Conservation (phyloP, 257 asterid species). For the Plantago elongata region DNA sequence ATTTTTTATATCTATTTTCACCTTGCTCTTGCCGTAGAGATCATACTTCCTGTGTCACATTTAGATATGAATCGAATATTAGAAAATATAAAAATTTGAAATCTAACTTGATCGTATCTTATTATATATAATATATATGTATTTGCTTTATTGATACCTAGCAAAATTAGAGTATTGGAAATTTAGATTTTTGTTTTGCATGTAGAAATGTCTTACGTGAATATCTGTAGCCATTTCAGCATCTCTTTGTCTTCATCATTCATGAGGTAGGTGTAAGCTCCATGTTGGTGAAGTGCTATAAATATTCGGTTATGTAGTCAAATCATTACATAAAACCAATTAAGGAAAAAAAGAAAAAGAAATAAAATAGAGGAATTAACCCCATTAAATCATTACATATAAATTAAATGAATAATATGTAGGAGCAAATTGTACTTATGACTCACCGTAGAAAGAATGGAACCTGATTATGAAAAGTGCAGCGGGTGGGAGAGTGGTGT, state of each 20-base stretch:
- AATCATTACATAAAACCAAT: too few relatives aligned
- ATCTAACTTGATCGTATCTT: too few relatives aligned
- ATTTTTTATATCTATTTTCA: slow-evolving; percentile 23
- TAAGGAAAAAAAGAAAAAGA: neutral
- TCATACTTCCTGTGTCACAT: slow-evolving; percentile 38
- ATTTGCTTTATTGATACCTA: too few relatives aligned
- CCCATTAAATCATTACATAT: too few relatives aligned
- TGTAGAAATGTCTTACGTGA: slow-evolving; percentile 27
- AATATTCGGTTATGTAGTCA: too few relatives aligned
- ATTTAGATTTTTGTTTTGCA: too few relatives aligned
- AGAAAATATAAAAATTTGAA: too few relatives aligned
- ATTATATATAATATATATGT: too few relatives aligned
- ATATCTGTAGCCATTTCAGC: slow-evolving; percentile 40
- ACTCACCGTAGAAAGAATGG: slow-evolving; percentile 52
- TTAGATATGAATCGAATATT: neutral
- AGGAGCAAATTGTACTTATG: too few relatives aligned
- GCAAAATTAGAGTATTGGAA: too few relatives aligned
- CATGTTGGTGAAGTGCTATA: slow-evolving; percentile 35
- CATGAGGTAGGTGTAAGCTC: slow-evolving; percentile 47
- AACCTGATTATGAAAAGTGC: slow-evolving; percentile 48
- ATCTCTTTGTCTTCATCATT: slow-evolving; percentile 43
- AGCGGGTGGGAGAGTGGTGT: slow-evolving; percentile 46
- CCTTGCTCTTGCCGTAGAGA: slow-evolving; percentile 45
- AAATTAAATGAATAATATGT: too few relatives aligned
- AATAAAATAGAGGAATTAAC: too few relatives aligned